Evolutionary conservation across 345 rosid species (phyloP).

Genomic region (Triadica sebifera): DNA sequence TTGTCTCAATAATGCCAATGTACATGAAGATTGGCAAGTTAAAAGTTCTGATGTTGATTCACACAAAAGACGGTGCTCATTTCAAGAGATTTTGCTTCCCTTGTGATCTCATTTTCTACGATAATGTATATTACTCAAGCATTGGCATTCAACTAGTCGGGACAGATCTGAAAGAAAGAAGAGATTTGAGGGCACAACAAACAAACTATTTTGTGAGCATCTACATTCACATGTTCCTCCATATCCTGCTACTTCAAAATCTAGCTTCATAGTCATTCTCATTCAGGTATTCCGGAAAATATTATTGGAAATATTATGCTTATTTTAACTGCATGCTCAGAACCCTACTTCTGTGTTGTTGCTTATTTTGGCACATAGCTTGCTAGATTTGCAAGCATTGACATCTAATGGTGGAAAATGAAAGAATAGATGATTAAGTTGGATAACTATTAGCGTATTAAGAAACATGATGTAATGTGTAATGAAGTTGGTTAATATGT

Average conservation of each 20-base stretch:
- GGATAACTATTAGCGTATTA: not conserved
- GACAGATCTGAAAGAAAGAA: not conserved
- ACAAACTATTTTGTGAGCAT: not conserved
- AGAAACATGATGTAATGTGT: not conserved
- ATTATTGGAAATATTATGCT: not conserved
- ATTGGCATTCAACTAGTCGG: not conserved
- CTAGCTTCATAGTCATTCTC: not conserved
- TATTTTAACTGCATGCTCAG: constrained; percentile 9
- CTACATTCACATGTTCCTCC: not conserved
- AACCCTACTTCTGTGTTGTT: not conserved
- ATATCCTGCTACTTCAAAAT: not conserved
- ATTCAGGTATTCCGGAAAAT: not conserved
- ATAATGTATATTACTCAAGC: not conserved
- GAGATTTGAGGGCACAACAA: not conserved
- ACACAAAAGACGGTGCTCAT: not conserved
- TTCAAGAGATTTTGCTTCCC: not conserved
- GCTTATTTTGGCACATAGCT: constrained; percentile 11
- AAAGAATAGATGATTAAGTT: constrained; percentile 2
- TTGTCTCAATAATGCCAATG: not conserved
- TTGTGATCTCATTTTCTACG: not conserved
- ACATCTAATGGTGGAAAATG: not conserved
- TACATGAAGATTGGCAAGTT: not conserved
- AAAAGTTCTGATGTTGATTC: not conserved
- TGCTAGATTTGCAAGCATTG: not conserved
- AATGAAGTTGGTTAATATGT: not conserved